Conservation (phyloP, 2,329 filamentous ascomycete species). For the Cercospora janseana region DNA sequence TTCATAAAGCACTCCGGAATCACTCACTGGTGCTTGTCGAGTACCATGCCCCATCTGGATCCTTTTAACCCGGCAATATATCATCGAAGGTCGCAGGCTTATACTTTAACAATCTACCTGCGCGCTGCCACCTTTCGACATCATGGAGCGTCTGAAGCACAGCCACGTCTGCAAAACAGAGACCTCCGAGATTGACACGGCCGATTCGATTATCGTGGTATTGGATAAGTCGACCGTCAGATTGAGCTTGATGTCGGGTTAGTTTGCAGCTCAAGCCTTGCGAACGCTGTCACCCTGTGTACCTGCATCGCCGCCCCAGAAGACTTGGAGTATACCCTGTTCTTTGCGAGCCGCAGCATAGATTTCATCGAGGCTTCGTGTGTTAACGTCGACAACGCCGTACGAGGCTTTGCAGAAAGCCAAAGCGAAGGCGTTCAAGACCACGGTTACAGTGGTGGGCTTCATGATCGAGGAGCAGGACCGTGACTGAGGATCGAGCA, state of each 20-base stretch:
- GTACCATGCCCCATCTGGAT: conserved; percentile 46
- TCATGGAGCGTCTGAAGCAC: conserved; percentile 54
- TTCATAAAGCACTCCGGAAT: too few relatives aligned
- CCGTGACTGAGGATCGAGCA: too few relatives aligned
- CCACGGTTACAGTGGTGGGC: too few relatives aligned
- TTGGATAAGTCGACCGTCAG: conserved; percentile 57
- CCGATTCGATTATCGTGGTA: conserved; percentile 54
- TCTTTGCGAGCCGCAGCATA: conserved; percentile 52
- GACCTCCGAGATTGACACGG: conserved; percentile 22
- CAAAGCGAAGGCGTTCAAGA: conserved; percentile 1
- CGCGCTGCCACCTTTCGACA: conserved; percentile 52
- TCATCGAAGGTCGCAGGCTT: conserved; percentile 49
- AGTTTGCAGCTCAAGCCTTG: conserved; percentile 47
- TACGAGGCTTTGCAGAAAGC: conserved; percentile 9
- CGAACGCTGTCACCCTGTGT: conserved; percentile 44
- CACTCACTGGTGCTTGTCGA: conserved; percentile 41
- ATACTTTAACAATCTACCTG: conserved; percentile 52
- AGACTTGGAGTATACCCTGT: conserved; percentile 47
- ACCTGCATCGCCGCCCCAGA: conserved; percentile 40
- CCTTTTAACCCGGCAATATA: conserved; percentile 45
- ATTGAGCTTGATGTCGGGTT: conserved; percentile 54
- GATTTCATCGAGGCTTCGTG: conserved; percentile 51
- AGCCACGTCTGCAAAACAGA: conserved; percentile 50
- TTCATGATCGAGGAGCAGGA: too few relatives aligned
- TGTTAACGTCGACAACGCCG: conserved; percentile 39